phyloP scores from a whole-genome alignment of 345 rosid species.

The Pistacia vera region DNA sequence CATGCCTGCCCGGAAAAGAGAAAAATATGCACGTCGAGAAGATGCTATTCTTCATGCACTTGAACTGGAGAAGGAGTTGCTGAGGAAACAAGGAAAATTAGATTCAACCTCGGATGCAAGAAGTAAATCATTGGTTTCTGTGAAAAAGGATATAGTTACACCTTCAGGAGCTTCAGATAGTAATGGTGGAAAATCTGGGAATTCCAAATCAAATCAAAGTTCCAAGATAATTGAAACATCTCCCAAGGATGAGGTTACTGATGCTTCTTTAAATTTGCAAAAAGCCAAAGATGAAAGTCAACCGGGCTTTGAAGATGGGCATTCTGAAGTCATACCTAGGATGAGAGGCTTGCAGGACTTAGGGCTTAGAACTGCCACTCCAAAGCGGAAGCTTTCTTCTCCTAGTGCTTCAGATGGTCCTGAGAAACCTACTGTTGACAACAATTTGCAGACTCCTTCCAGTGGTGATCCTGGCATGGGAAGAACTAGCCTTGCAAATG shows the following conservation, averaged over 20 bases:
- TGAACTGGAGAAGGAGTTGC: conserved; percentile 84
- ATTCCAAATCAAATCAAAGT: conserved; percentile 33
- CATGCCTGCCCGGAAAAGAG: conserved; percentile 84
- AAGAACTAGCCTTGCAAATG: conserved; percentile 45
- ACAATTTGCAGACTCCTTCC: conserved; percentile 46
- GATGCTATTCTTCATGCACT: conserved; percentile 99
- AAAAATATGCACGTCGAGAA: conserved; percentile 99
- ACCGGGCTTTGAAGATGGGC: conserved; percentile 49
- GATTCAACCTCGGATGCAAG: conserved; percentile 31
- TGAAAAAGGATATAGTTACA: conserved; percentile 40
- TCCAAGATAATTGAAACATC: conserved; percentile 32
- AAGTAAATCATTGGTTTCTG: conserved; percentile 40
- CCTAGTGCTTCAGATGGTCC: conserved; percentile 52
- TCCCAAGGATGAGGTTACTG: conserved; percentile 28
- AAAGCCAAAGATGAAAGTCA: conserved; percentile 41
- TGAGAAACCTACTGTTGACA: conserved; percentile 40
- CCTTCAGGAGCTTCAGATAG: conserved; percentile 44
- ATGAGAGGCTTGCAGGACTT: conserved; percentile 93
- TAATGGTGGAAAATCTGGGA: conserved; percentile 41
- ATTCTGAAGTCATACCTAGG: conserved; percentile 55
- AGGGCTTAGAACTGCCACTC: conserved; percentile 60
- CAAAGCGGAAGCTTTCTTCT: conserved; percentile 56
- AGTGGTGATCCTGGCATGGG: conserved; percentile 51
- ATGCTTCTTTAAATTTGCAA: conserved; percentile 24
- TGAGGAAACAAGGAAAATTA: conserved; percentile 56